Conservation (phyloP, 139 green algal species). For the Mesostigma viride region DNA sequence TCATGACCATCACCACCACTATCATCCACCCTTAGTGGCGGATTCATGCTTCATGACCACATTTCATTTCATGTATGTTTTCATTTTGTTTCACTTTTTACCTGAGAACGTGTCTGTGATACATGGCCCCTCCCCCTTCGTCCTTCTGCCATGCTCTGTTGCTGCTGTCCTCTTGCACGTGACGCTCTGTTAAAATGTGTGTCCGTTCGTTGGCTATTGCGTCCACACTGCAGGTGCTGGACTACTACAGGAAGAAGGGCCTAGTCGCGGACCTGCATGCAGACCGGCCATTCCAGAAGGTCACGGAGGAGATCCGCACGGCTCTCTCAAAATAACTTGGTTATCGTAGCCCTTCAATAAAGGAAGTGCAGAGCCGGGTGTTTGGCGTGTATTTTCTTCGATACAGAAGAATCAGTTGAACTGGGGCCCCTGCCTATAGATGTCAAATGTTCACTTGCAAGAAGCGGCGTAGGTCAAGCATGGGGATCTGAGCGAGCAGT, state of each 20-base stretch:
- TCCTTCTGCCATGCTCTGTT: too few species aligned
- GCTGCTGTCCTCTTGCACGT: not conserved
- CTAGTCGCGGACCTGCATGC: constrained; percentile 22
- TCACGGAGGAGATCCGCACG: constrained; percentile 18
- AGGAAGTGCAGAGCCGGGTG: not conserved
- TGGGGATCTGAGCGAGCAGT: not conserved
- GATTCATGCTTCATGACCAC: too few species aligned
- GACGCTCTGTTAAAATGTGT: not conserved
- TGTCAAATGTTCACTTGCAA: not conserved
- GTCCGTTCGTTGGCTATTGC: not conserved
- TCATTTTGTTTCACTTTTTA: not conserved
- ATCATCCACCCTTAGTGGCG: too few species aligned
- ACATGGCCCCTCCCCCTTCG: not conserved
- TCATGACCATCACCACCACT: too few species aligned
- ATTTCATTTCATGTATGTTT: too few species aligned
- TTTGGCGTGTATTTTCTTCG: not conserved
- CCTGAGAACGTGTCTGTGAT: not conserved
- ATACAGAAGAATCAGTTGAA: not conserved
- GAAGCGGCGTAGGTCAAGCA: not conserved
- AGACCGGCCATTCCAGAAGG: constrained; percentile 13
- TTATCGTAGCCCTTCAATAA: not conserved
- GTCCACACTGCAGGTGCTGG: constrained; percentile 25
- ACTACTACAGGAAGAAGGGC: constrained; percentile 31
- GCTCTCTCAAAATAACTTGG: not conserved
- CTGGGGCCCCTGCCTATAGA: too few species aligned